Conservation (phyloP, 2,329 filamentous ascomycete species). For the Huntiella moniliformis region DNA sequence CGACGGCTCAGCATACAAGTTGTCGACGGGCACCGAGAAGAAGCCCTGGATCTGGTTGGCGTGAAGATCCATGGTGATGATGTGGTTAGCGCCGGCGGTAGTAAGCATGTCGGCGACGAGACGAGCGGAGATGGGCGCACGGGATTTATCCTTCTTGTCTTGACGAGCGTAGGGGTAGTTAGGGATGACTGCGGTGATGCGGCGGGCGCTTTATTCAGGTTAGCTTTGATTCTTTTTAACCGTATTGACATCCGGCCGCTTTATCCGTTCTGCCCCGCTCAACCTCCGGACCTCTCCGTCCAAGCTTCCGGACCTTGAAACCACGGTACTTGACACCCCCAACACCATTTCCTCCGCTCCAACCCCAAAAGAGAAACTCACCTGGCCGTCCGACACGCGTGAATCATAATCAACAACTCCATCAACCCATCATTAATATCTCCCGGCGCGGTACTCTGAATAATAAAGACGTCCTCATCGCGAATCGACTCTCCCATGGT, state of each 20-base stretch:
- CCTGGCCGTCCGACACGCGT: slow-evolving; percentile 53
- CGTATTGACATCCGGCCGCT: no score
- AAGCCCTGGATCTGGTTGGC: slow-evolving; percentile 96
- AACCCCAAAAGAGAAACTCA: not conserved
- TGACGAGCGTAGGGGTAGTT: slow-evolving; percentile 95
- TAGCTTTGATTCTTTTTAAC: no score
- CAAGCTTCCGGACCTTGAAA: no score
- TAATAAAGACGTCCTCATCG: slow-evolving; percentile 92
- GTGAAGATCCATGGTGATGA: slow-evolving; percentile 94
- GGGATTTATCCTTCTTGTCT: slow-evolving; percentile 88
- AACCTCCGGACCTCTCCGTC: no score
- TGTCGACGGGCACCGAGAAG: slow-evolving; percentile 61
- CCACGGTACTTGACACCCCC: no score
- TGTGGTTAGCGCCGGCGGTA: slow-evolving; percentile 50
- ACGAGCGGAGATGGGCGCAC: slow-evolving; percentile 91
- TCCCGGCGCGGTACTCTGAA: slow-evolving; percentile 85
- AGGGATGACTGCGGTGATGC: slow-evolving; percentile 87
- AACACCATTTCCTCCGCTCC: no score
- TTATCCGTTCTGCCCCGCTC: no score
- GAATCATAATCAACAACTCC: slow-evolving; percentile 97
- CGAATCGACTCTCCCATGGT: slow-evolving; percentile 91
- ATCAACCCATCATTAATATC: slow-evolving; percentile 97
- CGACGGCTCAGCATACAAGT: slow-evolving; percentile 85
- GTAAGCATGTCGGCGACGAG: slow-evolving; percentile 96
- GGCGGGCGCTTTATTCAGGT: slow-evolving; percentile 36